phyloP scores from a whole-genome alignment of 768 basidiomycete genomes.

The Lactifluus subvellereus region DNA sequence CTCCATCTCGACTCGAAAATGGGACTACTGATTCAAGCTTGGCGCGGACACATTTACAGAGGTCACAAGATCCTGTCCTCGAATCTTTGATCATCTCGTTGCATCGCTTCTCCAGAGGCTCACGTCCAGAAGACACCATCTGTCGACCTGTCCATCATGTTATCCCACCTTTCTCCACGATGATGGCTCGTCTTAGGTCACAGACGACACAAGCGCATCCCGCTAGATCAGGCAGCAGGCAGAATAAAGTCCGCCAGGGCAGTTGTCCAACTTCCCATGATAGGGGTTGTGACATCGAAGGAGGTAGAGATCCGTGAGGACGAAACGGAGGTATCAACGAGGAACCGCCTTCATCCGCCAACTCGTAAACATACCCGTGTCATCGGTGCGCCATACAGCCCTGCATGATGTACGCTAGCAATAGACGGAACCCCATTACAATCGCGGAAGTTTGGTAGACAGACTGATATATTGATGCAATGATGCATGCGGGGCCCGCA shows the following conservation, averaged over 20 bases:
- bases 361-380: constrained; percentile 12
- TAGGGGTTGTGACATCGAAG: constrained; percentile 10
- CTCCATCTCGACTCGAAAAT: neutral
- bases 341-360: neutral
- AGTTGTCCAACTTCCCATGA: neutral
- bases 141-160: constrained; percentile 10
- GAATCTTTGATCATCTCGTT: neutral
- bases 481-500: constrained; percentile 7
- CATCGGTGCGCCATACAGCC: constrained; percentile 1
- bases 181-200: neutral
- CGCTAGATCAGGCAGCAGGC: neutral
- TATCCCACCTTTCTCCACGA: constrained; percentile 9
- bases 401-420: neutral
- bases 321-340: neutral
- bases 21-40: neutral
- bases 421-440: neutral
- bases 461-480: neutral
- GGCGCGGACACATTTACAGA: neutral
- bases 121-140: neutral
- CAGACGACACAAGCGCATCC: neutral
- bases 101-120: neutral
- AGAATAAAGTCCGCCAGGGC: constrained; percentile 2
- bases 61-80: neutral
- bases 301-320: constrained; percentile 1
- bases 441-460: neutral